A percentile compares a stretch with the other conserved stretches of the same genome.
Conservation (phyloP, 257 asterid genomes). For the Ophiorrhiza pumila region DNA sequence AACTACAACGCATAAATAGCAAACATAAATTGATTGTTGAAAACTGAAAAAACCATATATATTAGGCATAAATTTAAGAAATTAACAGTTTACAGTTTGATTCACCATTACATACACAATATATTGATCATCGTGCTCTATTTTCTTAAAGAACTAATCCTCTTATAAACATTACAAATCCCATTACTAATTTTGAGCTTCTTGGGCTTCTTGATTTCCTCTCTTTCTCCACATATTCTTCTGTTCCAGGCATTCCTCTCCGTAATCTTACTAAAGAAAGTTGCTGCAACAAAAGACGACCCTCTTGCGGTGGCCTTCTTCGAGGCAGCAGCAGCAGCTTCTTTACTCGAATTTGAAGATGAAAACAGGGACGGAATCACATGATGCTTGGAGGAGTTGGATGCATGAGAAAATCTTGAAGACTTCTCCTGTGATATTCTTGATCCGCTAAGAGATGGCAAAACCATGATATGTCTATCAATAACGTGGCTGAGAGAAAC, state of each 20-base stretch:
- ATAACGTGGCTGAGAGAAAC: slow-evolving; percentile 48
- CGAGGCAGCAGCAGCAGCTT: slow-evolving; percentile 7
- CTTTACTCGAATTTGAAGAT: neutral
- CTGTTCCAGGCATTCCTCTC: slow-evolving; percentile 19
- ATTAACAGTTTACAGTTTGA: too few relatives aligned
- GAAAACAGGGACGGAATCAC: neutral
- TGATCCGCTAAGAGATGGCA: slow-evolving; percentile 39
- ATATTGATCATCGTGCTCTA: too few relatives aligned
- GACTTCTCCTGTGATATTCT: neutral
- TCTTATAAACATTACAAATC: slow-evolving; percentile 4
- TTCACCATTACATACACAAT: too few relatives aligned
- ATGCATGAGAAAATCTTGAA: neutral
- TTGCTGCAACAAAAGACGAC: slow-evolving; percentile 19
- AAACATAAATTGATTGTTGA: neutral
- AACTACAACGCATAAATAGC: neutral
- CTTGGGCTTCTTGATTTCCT: neutral
- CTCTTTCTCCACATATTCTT: slow-evolving; percentile 17
- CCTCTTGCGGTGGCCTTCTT: slow-evolving; percentile 6
- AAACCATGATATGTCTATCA: slow-evolving; percentile 47
- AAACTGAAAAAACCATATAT: neutral
- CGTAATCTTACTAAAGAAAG: slow-evolving; percentile 5
- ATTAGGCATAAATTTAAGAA: too few relatives aligned
- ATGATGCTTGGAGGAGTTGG: too few relatives aligned
- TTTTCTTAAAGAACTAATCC: slow-evolving; percentile 10
- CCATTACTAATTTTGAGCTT: slow-evolving; percentile 4